Evolutionary conservation across 2,329 filamentous ascomycete genomes (phyloP), one percentile per base, ranked within the genome.

Genomic region (Anisogramma anomala): DNA sequence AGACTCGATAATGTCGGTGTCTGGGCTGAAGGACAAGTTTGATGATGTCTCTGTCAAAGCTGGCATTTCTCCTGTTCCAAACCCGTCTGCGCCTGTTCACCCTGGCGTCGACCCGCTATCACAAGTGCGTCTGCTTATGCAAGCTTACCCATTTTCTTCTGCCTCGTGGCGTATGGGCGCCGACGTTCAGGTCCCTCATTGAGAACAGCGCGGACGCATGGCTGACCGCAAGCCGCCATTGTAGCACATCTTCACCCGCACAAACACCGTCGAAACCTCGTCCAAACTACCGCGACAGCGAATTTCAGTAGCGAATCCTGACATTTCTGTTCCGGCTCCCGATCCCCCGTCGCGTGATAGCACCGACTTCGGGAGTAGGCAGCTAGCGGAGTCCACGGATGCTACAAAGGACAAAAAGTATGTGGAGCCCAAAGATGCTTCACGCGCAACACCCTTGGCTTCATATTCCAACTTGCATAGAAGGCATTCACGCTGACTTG

Each of bases 191-290:
- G n/a, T n/a, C n/a, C n/a, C n/a, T n/a, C n/a, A n/a, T n/a, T n/a
- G n/a, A n/a, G n/a, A n/a, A n/a, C n/a, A n/a, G n/a, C n/a, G n/a
- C n/a, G 15, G 23, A 14, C 6, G 7, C 10, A 26, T 13, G 3
- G 37, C 46, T 48, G 33, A 49, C 42, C 20, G 31, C 8, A 22
- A 20, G 17, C 18, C 7, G 15, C 5, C 30, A 10, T 17, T 38
- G 17, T 44, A 76, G 72, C 74, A 79, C 52, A 79, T 79, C 33
- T 65, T 83, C 39, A 70, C 78, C 53, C 74, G 81, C 50, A 82
- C 79, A 40, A 81, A 77, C 53, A 80, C 78, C 31, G 69, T 75
- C 41, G 68, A 67, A 39, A 69, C 42, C 15, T 15, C 36, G 17
- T n/a, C 73, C 7, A 71, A 77, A 39, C 66, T 73, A 8, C 66